phyloP scores from a whole-genome alignment of 345 rosid species.

The Toxicodendron radicans region DNA sequence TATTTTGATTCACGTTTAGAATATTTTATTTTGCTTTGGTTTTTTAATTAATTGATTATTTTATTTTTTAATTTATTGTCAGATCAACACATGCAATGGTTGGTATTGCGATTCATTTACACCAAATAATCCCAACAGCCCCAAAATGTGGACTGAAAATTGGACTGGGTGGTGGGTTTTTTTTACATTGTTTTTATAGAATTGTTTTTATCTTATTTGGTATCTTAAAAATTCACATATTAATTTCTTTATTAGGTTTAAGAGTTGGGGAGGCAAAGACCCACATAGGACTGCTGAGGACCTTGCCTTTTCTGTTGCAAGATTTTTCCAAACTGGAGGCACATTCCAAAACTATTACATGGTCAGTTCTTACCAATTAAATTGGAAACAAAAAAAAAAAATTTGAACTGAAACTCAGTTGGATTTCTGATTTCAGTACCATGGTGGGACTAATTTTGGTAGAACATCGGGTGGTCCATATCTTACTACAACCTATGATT shows the following conservation, averaged over 20 bases:
- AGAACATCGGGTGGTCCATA: constrained; percentile 66
- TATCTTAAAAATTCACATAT: too few species aligned
- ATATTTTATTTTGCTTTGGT: not conserved
- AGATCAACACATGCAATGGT: constrained; percentile 61
- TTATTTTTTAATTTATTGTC: not conserved
- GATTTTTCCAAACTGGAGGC: constrained; percentile 58
- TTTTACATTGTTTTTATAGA: not conserved
- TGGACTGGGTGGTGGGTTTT: constrained; percentile 65
- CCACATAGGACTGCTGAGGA: constrained; percentile 66
- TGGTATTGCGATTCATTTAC: constrained; percentile 50
- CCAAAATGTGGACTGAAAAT: constrained; percentile 72
- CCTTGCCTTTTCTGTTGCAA: constrained; percentile 55
- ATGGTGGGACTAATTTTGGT: constrained; percentile 73
- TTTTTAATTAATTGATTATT: not conserved
- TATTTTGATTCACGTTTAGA: not conserved
- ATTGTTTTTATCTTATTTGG: not conserved
- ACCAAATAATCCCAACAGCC: constrained; percentile 37
- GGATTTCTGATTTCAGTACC: constrained; percentile 38
- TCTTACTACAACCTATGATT: constrained; percentile 61
- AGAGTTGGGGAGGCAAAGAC: constrained; percentile 54
- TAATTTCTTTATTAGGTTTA: constrained; percentile 35
- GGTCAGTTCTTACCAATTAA: constrained; percentile 31
- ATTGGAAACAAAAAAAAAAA: too few species aligned
- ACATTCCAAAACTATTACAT: constrained; percentile 67
- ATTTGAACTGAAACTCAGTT: not conserved